A percentile compares a stretch with the other conserved stretches of the same genome.
Conservation (phyloP, 345 rosid genomes). For the Microcos paniculata region DNA sequence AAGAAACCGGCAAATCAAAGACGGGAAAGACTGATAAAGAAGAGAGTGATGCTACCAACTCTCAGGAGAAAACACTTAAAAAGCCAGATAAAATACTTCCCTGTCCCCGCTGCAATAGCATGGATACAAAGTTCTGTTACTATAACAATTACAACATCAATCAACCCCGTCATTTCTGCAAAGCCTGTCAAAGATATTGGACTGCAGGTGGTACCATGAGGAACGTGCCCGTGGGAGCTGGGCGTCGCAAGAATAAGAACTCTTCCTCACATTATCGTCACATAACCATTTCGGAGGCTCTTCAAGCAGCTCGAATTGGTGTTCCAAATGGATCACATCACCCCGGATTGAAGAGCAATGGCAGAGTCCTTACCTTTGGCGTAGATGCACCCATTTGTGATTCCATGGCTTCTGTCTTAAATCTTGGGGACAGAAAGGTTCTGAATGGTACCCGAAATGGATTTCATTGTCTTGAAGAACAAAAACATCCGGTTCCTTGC, state of each 20-base stretch:
- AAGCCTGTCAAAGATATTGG: constrained; percentile 94
- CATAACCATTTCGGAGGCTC: constrained; percentile 73
- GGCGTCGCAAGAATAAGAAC: constrained; percentile 87
- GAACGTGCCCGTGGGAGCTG: constrained; percentile 87
- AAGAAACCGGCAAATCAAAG: constrained; percentile 45
- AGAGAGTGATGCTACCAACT: constrained; percentile 32
- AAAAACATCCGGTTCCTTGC: constrained; percentile 24
- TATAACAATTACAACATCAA: constrained; percentile 90
- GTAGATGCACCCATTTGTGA: constrained; percentile 50
- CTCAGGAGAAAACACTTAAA: constrained; percentile 62
- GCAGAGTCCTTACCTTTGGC: constrained; percentile 66
- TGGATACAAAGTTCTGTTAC: constrained; percentile 91
- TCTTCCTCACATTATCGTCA: constrained; percentile 62
- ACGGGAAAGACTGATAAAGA: constrained; percentile 39
- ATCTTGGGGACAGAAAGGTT: constrained; percentile 45
- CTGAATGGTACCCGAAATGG: constrained; percentile 43
- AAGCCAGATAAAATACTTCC: constrained; percentile 88
- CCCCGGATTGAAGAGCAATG: constrained; percentile 47
- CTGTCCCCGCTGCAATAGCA: constrained; percentile 86
- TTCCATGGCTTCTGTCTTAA: constrained; percentile 49
- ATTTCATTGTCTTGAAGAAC: constrained; percentile 30
- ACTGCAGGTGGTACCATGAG: constrained; percentile 96
- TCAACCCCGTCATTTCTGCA: constrained; percentile 95
- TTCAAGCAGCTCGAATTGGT: constrained; percentile 58
- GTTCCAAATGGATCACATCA: constrained; percentile 39